A percentile compares a stretch with the other conserved stretches of the same genome.
Evolutionary conservation across 2,329 filamentous ascomycete species (phyloP).

Genomic region (Pseudofabraea citricarpa): DNA sequence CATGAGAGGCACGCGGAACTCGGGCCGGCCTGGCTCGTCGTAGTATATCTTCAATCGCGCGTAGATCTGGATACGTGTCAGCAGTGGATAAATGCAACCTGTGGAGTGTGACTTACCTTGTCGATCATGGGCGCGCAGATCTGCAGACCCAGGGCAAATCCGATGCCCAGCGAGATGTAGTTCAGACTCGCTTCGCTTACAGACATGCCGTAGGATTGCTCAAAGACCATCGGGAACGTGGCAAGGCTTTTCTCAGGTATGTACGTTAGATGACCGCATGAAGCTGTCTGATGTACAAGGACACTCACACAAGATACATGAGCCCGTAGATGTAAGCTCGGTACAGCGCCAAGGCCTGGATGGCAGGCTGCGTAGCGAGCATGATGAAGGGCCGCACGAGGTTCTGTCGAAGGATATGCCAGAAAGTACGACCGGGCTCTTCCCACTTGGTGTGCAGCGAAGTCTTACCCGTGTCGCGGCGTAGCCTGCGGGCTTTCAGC

Average conservation of each 20-base stretch:
- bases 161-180: conserved; percentile 42
- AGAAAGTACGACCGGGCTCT: conserved; percentile 42
- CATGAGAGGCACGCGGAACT: conserved; percentile 59
- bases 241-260: too few species aligned
- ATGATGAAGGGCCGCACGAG: conserved; percentile 41
- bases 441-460: conserved; percentile 45
- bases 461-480: conserved; percentile 45
- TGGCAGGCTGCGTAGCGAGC: conserved; percentile 43
- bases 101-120: conserved; percentile 13
- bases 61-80: too few species aligned
- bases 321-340: conserved; percentile 44
- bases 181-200: conserved; percentile 52
- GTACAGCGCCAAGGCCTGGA: conserved; percentile 45
- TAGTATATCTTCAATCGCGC: too few species aligned
- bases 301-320: conserved; percentile 45
- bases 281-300: too few species aligned
- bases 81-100: conserved; percentile 14
- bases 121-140: conserved; percentile 26
- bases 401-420: conserved; percentile 35
- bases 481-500: conserved; percentile 35
- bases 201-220: conserved; percentile 54
- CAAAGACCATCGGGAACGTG: too few species aligned
- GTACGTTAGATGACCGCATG: too few species aligned
- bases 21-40: conserved; percentile 45
- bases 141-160: conserved; percentile 29